Conservation (phyloP, 768 basidiomycete genomes). For the Favolaschia claudopus region DNA sequence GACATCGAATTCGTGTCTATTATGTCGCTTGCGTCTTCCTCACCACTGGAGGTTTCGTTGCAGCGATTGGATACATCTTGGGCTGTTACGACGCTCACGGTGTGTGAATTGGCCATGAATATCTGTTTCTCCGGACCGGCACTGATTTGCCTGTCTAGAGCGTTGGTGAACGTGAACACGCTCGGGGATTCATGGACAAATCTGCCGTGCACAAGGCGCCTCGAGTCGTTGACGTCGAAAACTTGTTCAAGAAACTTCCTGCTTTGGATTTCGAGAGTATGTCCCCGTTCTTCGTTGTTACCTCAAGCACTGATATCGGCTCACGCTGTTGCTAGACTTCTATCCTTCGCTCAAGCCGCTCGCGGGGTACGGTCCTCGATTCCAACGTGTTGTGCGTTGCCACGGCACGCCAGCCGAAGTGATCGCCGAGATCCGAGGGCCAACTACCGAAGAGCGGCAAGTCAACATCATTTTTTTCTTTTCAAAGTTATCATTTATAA, state of each 20-base stretch:
- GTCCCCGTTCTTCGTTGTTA: not conserved
- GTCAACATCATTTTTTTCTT: not conserved
- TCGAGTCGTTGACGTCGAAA: not conserved
- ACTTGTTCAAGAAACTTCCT: not conserved
- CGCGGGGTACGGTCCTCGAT: not conserved
- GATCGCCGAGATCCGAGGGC: not conserved
- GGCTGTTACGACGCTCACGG: too few species aligned
- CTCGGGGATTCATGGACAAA: conserved; percentile 10
- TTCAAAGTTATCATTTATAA: not conserved
- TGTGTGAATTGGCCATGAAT: too few species aligned
- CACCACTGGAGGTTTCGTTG: too few species aligned
- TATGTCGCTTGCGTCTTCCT: not conserved
- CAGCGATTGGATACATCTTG: too few species aligned
- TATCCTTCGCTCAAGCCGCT: not conserved
- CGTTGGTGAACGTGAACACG: conserved; percentile 21
- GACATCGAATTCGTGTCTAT: not conserved
- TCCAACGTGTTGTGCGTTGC: not conserved
- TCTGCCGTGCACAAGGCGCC: not conserved
- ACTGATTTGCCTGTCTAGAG: too few species aligned
- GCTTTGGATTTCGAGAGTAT: not conserved
- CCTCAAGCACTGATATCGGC: not conserved
- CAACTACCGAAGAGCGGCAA: not conserved
- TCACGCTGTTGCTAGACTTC: not conserved
- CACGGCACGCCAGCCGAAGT: not conserved
- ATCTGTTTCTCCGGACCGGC: too few species aligned